phyloP scores from a whole-genome alignment of 805 yeast species.

The Spathaspora arborariae region DNA sequence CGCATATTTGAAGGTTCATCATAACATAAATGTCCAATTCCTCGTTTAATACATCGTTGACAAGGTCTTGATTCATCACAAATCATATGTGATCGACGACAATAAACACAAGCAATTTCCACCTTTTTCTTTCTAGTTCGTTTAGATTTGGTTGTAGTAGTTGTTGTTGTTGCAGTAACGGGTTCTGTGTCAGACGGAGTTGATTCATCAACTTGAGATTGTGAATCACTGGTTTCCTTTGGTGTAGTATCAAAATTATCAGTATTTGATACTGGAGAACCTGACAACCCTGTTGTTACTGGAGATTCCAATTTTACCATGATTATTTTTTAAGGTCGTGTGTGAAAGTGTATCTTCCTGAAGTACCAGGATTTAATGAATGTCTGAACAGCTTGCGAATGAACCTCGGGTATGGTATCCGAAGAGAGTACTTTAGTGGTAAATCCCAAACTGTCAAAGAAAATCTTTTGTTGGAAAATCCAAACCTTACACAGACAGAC shows the following conservation, averaged over 20 bases:
- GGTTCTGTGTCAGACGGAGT: constrained; percentile 4
- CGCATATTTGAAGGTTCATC: constrained; percentile 56
- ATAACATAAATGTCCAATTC: constrained; percentile 83
- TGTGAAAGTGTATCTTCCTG: not conserved
- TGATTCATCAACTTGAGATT: constrained; percentile 1
- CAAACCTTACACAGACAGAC: not conserved
- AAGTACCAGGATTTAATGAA: too few relatives aligned
- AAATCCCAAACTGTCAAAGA: not conserved
- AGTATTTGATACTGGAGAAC: not conserved
- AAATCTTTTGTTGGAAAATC: not conserved
- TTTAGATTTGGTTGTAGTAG: constrained; percentile 8
- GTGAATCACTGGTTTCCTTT: constrained; percentile 1
- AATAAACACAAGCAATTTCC: constrained; percentile 78
- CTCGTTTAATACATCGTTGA: constrained; percentile 77
- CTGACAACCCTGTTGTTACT: not conserved
- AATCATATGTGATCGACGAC: constrained; percentile 91
- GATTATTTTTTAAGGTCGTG: not conserved
- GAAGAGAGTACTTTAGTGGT: not conserved
- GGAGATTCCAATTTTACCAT: not conserved
- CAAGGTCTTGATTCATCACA: constrained; percentile 81
- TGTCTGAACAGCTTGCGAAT: too few relatives aligned
- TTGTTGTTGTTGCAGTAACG: not conserved
- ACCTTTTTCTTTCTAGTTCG: constrained; percentile 46
- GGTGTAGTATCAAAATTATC: not conserved
- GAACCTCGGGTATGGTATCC: not conserved